phyloP scores from a whole-genome alignment of 176 grass and related monocot species.

The Hordeum marinum region DNA sequence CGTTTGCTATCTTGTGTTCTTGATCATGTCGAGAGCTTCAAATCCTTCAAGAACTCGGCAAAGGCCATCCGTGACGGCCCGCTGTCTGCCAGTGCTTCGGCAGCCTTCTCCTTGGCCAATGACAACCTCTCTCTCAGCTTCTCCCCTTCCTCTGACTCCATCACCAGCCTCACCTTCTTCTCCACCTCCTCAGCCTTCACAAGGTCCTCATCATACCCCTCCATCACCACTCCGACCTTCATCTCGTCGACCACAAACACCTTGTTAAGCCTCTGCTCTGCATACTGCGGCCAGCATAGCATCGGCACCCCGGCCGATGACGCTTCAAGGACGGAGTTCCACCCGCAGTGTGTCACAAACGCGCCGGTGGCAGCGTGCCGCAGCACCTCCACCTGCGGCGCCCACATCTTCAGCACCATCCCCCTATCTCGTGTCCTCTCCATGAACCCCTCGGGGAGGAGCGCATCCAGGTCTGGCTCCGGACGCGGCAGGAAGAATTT shows the following conservation, averaged over 20 bases:
- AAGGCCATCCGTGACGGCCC: neutral
- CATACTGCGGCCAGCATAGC: constrained; percentile 68
- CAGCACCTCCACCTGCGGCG: constrained; percentile 44
- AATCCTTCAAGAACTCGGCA: neutral
- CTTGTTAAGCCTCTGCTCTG: constrained; percentile 72
- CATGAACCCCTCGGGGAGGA: constrained; percentile 34
- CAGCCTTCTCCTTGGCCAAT: neutral
- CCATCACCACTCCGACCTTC: constrained; percentile 13
- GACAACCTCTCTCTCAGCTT: constrained; percentile 13
- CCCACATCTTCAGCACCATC: constrained; percentile 26
- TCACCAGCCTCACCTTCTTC: constrained; percentile 28
- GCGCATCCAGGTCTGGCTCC: constrained; percentile 18
- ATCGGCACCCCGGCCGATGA: constrained; percentile 36
- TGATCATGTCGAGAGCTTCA: neutral
- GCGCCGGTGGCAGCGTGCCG: constrained; percentile 29
- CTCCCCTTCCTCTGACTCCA: constrained; percentile 21
- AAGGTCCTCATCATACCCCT: constrained; percentile 41
- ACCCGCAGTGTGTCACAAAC: constrained; percentile 65
- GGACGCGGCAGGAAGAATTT: neutral
- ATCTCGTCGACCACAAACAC: constrained; percentile 44
- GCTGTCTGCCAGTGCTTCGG: neutral
- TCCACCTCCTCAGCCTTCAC: constrained; percentile 30
- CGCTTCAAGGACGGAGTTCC: constrained; percentile 59
- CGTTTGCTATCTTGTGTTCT: neutral
- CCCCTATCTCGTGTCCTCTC: constrained; percentile 15